Evolutionary conservation across 108 stramenopile species (phyloP).

Genomic region (Nannochloropsis salina): DNA sequence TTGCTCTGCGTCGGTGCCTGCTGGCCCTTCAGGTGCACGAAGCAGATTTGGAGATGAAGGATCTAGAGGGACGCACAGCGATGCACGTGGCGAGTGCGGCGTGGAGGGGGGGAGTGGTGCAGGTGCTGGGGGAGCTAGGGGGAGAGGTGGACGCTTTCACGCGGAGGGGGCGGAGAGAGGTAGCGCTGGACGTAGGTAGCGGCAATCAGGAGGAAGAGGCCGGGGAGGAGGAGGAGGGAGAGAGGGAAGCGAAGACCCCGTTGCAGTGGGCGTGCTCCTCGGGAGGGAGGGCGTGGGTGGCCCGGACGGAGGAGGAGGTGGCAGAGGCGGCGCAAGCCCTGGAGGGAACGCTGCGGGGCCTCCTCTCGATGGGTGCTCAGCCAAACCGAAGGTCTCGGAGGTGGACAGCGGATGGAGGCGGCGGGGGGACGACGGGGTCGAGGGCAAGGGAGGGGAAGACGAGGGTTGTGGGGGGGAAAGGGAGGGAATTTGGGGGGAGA

Average conservation of each 20-base stretch:
- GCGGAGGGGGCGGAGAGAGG: neutral
- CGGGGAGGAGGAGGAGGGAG: neutral
- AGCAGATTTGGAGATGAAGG: neutral
- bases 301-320: neutral
- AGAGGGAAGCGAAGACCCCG: neutral
- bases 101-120: neutral
- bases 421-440: neutral
- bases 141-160: neutral
- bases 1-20: neutral
- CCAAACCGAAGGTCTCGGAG: neutral
- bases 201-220: neutral
- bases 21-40: neutral
- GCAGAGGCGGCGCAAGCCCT: neutral
- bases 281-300: neutral
- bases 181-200: neutral
- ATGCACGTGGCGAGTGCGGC: neutral
- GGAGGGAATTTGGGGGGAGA: neutral
- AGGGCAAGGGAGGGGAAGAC: neutral
- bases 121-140: neutral
- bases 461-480: neutral
- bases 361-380: neutral
- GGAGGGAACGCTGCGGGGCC: neutral
- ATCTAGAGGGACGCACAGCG: neutral
- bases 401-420: no score
- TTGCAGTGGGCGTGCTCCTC: neutral